Evolutionary conservation across 169 alveolate species (phyloP).

Genomic region (Toxoplasma gondii): DNA sequence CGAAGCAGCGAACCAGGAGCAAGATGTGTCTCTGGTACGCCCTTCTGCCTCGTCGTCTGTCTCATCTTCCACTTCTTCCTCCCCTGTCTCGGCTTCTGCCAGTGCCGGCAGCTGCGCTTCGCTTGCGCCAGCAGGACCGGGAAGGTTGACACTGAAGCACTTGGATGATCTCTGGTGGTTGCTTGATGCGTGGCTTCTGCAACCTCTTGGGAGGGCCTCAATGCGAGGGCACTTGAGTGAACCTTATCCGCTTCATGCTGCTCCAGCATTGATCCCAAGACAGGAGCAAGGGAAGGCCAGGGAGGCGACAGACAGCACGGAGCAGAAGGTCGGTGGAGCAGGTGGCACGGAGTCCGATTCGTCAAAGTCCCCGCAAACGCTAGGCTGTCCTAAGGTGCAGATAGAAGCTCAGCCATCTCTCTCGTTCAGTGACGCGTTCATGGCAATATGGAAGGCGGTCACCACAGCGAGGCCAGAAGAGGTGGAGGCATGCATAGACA

Average conservation of each 20-base stretch:
- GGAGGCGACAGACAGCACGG: neutral
- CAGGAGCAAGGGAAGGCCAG: neutral
- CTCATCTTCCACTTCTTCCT: neutral
- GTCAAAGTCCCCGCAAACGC: neutral
- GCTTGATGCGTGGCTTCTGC: constrained; percentile 21
- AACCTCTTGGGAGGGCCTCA: neutral
- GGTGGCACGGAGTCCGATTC: neutral
- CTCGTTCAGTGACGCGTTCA: neutral
- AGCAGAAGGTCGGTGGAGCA: neutral
- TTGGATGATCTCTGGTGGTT: neutral
- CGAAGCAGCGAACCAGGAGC: neutral
- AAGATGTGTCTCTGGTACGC: neutral
- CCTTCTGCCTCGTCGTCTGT: neutral
- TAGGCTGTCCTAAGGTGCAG: neutral
- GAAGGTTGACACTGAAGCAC: neutral
- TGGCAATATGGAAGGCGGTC: neutral
- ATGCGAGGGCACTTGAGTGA: neutral
- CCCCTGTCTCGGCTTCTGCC: neutral
- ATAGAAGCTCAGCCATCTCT: neutral
- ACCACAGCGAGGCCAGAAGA: neutral
- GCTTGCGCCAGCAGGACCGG: neutral
- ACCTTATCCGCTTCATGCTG: too few relatives aligned
- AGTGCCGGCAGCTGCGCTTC: neutral
- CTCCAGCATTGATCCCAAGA: neutral
- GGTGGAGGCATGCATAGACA: neutral